Evolutionary conservation across 331 rosid genomes (phyloP), one percentile per base, ranked within the genome.

Genomic region (Telfairia occidentalis): DNA sequence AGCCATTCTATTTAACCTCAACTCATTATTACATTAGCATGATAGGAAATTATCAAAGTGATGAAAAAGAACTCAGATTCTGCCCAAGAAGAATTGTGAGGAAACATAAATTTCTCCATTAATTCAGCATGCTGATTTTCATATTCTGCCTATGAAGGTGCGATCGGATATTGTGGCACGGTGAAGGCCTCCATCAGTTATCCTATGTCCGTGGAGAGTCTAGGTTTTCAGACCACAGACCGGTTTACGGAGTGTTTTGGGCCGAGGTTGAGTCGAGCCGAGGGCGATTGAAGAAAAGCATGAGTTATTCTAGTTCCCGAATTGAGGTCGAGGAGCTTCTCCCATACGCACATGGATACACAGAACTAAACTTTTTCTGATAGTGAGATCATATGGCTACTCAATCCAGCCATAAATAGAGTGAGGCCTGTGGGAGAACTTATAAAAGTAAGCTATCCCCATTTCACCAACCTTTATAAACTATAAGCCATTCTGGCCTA

Each of bases 191-290:
- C 26, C 99, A 89, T 81, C 99, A 95, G 83, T 30, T 74, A 79
- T 90, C 97, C 12, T 95, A 95, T 50, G 99, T 90, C 75, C 99
- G 99, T 1, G 97, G 99, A 18, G 97, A 92, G 74, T 95, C 99
- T 6, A 86, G 91, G 35, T 95, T 95, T 78, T 95, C 99, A 32
- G 99, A 95, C 78, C 99, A 95, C 78, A 85, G 97, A 81, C 99
- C 97, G 1, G 99, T 95, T 48, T 95, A 90, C 48, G 97, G 97
- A 45, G 73, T 90, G 60, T 95, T 95, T 82, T 89, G 94, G 92
- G 97, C 97, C 3, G 99, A 95, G 90, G 97, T 95, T 58, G 97
- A 89, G 83, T 92, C 97, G 29, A 80, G 83, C 82, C 93, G 90
- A 58, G 92, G 84, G 55, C 84, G 83, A 79, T 82, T 92, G 81